Evolutionary conservation across 257 asterid species (phyloP), one percentile per base, ranked within the genome.

Genomic region (Solanum habrochaites): DNA sequence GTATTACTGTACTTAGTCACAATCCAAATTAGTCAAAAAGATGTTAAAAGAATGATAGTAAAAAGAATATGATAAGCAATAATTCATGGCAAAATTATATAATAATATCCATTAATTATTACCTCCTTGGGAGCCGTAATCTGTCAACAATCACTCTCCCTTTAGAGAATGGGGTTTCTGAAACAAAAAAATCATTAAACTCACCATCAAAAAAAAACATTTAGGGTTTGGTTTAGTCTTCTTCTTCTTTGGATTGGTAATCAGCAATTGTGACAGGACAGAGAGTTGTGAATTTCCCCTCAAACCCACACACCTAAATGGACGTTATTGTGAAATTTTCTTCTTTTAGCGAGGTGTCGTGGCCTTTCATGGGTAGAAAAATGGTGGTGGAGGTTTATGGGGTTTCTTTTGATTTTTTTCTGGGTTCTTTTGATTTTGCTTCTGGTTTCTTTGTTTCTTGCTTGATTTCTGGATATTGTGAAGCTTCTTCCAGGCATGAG

Each of bases 161-260:
- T 87, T 94, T 94, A 7, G 90, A 87, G 90, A 86, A 37, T 66
- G 85, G 37, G 95, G 94, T 89, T 95, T 73, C 92, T 92, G 97
- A 92, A 92, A 94, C 96, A 60, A 94, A 97, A 90, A 93, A 92
- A 90, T 95, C 96, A 60, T 94, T 96, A 88, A 96, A 93, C 21
- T 32, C 74, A 32, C 43, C 31, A 72, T 25, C 14, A 70, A 49
- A 23, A 69, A 62, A 69, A n/a, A n/a, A n/a, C n/a, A 27, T 69
- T 85, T 4, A 69, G 66, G 81, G 86, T 18, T 40, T 85, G 64
- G n/a, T 67, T 49, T n/a, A 52, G 62, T 67, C 64, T 84, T 29
- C 35, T 32, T 32, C 35, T 32, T 32, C 8, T 85, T 85, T 85
- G 40, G 84, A 78, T 45, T 78, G 42, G 66, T 42, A 45, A 21